Base-by-base conservation (phyloP, 495 filamentous ascomycete genomes). In the Alectoria sarmentosa region DNA sequence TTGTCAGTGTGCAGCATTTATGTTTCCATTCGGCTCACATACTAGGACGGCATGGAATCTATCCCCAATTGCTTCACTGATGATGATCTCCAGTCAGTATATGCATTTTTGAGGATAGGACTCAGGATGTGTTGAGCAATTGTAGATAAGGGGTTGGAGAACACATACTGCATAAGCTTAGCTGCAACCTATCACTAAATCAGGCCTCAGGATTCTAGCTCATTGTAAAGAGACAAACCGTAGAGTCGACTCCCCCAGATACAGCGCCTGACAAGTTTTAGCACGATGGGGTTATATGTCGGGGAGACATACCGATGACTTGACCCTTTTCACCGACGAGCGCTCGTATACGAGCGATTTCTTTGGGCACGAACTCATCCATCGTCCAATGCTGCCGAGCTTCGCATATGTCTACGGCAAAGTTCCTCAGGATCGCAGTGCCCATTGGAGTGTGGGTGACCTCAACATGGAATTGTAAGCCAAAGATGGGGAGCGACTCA, bases 211-310 rank as follows among this genome's bases (percentile, higher is more conserved):
- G 8, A n/a, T 11, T 34, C 14, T 3, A n/a, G 44, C 30, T 37
- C 48, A 38, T 41, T 36, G 36, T 13, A 23, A 61, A 13, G 49
- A 32, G 21, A 49, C 64, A 37, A 37, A 82, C 94, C 6, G 94
- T 98, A 13, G 84, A 88, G 73, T 98, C 94, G 6, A 98, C 94
- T 70, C 94, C 94, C 68, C 94, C 94, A 65, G 86, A 90, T 36
- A 92, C 89, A 56, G 90, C 89, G 37, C 52, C 52, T 55, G 17
- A 19, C 15, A 1, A 7, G 3, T 21, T 0, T 55, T 10, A 55
- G 30, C 30, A 34, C 7, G 17, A 17, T 30, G 28, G 17, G 21
- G 14, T n/a, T 55, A 9, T 34, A 21, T 34, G 26, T 52, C 23
- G 17, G 21, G 15, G 15, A 55, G 52, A 55, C 30, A 6, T 55